Evolutionary conservation across 306 rosid genomes (phyloP), one percentile per base, ranked within the genome.

Genomic region (Bauhinia variegata): DNA sequence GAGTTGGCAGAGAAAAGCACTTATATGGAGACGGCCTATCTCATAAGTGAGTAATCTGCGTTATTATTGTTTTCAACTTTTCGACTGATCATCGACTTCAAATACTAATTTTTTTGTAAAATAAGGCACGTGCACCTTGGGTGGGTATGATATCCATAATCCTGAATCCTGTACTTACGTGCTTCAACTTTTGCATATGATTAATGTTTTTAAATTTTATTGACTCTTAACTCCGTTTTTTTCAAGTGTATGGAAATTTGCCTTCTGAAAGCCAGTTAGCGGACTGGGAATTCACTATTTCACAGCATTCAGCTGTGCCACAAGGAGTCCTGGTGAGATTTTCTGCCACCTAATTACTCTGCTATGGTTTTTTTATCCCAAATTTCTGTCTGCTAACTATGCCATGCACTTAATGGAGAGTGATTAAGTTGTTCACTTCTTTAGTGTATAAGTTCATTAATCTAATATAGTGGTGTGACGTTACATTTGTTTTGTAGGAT

Each of bases 261-360:
- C 97, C 95, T 66, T 82, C 97, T 66, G 73, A 80, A 56, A 77
- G 71, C 75, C 95, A 91, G 62, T 77, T 84, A 64, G 83, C 69
- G 2, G 90, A 87, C 13, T 91, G 97, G 97, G 97, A 91, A 55
- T 91, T 91, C 8, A 81, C 95, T 32, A 42, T 91, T 71, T 74
- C 97, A 72, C 97, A 87, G 78, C 97, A 91, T 86, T 91, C 97
- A 43, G 92, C 95, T 17, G 85, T 88, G 48, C 97, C 97, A 0
- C 97, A 90, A 75, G 97, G 97, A 73, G 80, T 88, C 72, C 70
- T 91, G 92, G 95, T 91, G 76, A 38, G 85, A 60, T 68, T 72
- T 71, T 56, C 60, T 76, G 43, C 52, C 30, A 23, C 23, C 28
- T 72, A 12, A 61, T 62, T 28, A 41, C 59, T 38, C 11, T 32